These are phyloP conservation scores for Medicago lupulina DNA, from an alignment of 306 rosid species.

Conservation along the genomic window DNA sequence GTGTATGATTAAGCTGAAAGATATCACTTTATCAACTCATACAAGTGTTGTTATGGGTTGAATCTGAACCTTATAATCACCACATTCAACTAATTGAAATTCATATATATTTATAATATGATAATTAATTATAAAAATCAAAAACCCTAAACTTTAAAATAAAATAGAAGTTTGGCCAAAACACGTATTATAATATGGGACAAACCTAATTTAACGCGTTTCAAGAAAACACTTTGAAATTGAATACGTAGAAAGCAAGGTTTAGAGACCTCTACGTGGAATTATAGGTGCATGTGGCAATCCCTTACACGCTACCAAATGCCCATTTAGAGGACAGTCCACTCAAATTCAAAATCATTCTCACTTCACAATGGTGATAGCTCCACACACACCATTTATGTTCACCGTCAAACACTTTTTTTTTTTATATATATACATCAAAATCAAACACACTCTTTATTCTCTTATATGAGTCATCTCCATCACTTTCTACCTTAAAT, in stretches of 20 bases:
- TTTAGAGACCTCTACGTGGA: not conserved
- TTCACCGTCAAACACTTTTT: too few relatives aligned
- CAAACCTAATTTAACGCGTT: conserved; percentile 3
- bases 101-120: too few relatives aligned
- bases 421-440: too few relatives aligned
- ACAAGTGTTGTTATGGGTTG: too few relatives aligned
- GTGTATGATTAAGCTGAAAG: too few relatives aligned
- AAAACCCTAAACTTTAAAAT: not conserved
- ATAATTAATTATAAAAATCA: not conserved
- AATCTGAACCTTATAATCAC: too few relatives aligned
- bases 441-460: too few relatives aligned
- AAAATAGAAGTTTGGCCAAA: conserved; percentile 7
- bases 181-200: not conserved
- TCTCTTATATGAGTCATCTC: too few relatives aligned
- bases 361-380: conserved; percentile 37
- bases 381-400: not conserved
- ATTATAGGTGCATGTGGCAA: conserved; percentile 30
- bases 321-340: conserved; percentile 26
- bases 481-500: too few relatives aligned
- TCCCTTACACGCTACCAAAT: conserved; percentile 15
- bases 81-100: not conserved
- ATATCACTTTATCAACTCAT: too few relatives aligned
- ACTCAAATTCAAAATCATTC: conserved; percentile 23
- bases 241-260: not conserved
- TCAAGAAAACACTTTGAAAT: not conserved